A percentile compares a stretch with the other conserved stretches of the same genome.
Evolutionary conservation across 108 stramenopile genomes (phyloP).

Genomic region (Bacterosira constricta): DNA sequence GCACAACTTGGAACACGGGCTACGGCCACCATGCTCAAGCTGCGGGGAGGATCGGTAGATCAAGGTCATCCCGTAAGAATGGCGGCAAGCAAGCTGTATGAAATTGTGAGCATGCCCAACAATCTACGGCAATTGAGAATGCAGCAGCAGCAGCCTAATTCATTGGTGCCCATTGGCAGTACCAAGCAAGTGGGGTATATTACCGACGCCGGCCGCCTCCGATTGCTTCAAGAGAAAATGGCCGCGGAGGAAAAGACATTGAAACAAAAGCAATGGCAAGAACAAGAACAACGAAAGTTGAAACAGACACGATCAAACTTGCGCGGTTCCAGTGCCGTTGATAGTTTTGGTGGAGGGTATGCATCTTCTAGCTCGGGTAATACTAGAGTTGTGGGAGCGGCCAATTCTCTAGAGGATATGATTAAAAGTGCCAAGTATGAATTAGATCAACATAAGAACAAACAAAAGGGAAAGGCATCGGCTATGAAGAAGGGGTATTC

Average conservation of each 20-base stretch:
- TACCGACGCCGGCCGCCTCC: slow-evolving; percentile 38
- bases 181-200: slow-evolving; percentile 44
- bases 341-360: slow-evolving; percentile 48
- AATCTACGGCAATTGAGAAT: slow-evolving; percentile 26
- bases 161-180: slow-evolving; percentile 49
- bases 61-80: slow-evolving; percentile 38
- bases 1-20: slow-evolving; percentile 19
- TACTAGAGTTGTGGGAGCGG: slow-evolving; percentile 40
- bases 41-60: slow-evolving; percentile 46
- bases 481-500: slow-evolving; percentile 40
- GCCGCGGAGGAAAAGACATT: slow-evolving; percentile 18
- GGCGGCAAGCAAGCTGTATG: slow-evolving; percentile 33
- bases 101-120: slow-evolving; percentile 1
- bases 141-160: slow-evolving; percentile 8
- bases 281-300: slow-evolving; percentile 23
- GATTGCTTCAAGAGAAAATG: slow-evolving; percentile 37
- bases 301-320: slow-evolving; percentile 43
- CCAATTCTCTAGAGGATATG: slow-evolving; percentile 51
- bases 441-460: slow-evolving; percentile 39
- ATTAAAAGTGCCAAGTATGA: slow-evolving; percentile 42
- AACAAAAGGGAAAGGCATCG: slow-evolving; percentile 11
- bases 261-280: slow-evolving; percentile 21
- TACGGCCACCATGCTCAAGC: slow-evolving; percentile 39
- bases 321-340: slow-evolving; percentile 32
- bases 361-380: background rate